A percentile compares a stretch with the other conserved stretches of the same genome.
Conservation (phyloP, 75 land plant species). For the Picea glauca region DNA sequence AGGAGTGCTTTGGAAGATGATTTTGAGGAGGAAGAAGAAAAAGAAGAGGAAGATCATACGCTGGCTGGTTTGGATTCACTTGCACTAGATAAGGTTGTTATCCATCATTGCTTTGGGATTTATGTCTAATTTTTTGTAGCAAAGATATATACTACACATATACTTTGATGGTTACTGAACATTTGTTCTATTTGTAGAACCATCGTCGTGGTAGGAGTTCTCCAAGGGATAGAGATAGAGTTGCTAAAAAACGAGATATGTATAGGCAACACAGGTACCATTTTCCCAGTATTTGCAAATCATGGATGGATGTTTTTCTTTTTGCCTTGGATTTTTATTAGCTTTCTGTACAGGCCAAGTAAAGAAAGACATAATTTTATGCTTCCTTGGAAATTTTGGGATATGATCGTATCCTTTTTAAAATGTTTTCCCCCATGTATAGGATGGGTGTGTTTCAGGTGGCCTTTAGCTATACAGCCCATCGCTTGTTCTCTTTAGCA, state of each 20-base stretch:
- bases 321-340: not conserved
- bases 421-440: not conserved
- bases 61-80: slow-evolving; percentile 39
- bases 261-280: slow-evolving; percentile 5
- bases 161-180: not conserved
- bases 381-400: not conserved
- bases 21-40: slow-evolving; percentile 98
- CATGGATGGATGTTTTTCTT: not conserved
- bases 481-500: too few relatives aligned
- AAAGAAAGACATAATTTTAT: not conserved
- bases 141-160: not conserved
- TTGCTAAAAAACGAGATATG: slow-evolving; percentile 57
- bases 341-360: not conserved
- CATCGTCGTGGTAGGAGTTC: slow-evolving; percentile 80
- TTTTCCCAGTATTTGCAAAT: not conserved
- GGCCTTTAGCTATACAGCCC: too few relatives aligned
- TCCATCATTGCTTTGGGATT: not conserved
- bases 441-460: too few relatives aligned
- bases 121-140: not conserved
- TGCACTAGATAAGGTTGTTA: slow-evolving; percentile 63
- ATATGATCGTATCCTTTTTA: not conserved
- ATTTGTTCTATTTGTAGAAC: slow-evolving; percentile 26
- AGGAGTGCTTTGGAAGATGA: slow-evolving; percentile 99
- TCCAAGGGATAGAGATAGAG: slow-evolving; percentile 69
- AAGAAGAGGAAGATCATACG: slow-evolving; percentile 82